These are phyloP conservation scores for Neofusicoccum cordaticola DNA, from an alignment of 2,329 filamentous ascomycete species.

Conservation along the genomic window DNA sequence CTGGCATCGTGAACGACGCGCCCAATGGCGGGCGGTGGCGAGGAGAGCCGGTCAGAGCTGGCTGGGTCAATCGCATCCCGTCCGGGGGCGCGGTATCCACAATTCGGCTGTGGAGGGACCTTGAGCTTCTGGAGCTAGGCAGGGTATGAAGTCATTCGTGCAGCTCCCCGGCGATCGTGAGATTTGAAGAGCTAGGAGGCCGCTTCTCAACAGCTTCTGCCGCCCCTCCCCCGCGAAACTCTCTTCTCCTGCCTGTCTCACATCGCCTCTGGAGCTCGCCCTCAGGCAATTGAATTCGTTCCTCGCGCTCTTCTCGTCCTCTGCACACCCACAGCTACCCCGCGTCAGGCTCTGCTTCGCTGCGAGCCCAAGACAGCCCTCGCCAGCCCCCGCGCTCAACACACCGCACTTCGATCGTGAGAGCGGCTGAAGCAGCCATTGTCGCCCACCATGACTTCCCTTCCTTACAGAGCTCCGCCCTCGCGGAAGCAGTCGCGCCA, in stretches of 20 bases:
- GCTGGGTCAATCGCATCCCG: slow-evolving; percentile 7
- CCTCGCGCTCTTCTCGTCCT: not conserved
- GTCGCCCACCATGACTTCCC: slow-evolving; percentile 12
- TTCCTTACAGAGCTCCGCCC: slow-evolving; percentile 25
- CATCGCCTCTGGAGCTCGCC: not conserved
- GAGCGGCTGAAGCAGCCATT: not conserved
- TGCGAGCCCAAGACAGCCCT: not conserved
- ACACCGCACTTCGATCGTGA: slow-evolving; percentile 5
- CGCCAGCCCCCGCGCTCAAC: not conserved
- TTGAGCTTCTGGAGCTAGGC: not conserved
- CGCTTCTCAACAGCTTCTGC: slow-evolving; percentile 31
- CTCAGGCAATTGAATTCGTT: not conserved
- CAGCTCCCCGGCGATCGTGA: slow-evolving; percentile 24
- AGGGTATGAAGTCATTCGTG: slow-evolving; percentile 35
- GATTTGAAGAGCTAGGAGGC: slow-evolving; percentile 17
- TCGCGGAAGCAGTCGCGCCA: slow-evolving; percentile 40
- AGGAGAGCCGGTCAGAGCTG: not conserved
- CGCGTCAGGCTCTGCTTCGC: not conserved
- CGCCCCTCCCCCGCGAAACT: not conserved
- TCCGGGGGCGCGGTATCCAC: slow-evolving; percentile 4
- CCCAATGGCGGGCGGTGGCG: slow-evolving; percentile 1
- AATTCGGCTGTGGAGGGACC: slow-evolving; percentile 6
- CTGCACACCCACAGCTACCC: not conserved
- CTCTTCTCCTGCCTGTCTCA: not conserved
- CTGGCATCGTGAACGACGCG: not conserved